Conservation (phyloP, 306 rosid genomes). For the Pterocarpus macrocarpus region DNA sequence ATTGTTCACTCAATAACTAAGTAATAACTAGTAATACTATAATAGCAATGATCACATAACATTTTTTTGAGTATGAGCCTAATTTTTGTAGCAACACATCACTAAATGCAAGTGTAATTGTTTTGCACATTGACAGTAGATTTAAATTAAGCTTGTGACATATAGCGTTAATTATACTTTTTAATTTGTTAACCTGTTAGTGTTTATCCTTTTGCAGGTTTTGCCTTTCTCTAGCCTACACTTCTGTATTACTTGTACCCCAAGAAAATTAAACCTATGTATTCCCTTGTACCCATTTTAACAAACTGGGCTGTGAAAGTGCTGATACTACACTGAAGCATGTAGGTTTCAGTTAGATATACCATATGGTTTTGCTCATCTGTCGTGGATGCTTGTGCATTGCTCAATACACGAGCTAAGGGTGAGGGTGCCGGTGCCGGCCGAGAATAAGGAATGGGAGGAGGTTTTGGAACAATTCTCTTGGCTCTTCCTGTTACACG, state of each 20-base stretch:
- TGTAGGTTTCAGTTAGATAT: slow-evolving; percentile 11
- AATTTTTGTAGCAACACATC: too few relatives aligned
- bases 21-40: not conserved
- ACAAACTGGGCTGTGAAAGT: not conserved
- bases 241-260: not conserved
- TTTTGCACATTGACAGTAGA: too few relatives aligned
- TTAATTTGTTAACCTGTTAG: not conserved
- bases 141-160: too few relatives aligned
- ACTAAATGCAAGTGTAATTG: too few relatives aligned
- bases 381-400: slow-evolving; percentile 31
- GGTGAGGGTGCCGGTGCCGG: slow-evolving; percentile 24
- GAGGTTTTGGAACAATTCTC: slow-evolving; percentile 71
- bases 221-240: not conserved
- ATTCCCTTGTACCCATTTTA: not conserved
- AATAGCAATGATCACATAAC: not conserved
- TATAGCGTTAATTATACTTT: not conserved
- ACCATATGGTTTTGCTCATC: slow-evolving; percentile 72
- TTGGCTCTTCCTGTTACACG: slow-evolving; percentile 68
- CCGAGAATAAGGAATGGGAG: slow-evolving; percentile 65
- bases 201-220: not conserved
- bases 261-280: not conserved
- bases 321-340: not conserved
- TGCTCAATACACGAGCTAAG: slow-evolving; percentile 46
- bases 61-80: too few relatives aligned
- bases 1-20: not conserved